These are phyloP conservation scores for Cronartium quercuum DNA, from an alignment of 1,284 basidiomycete species.

Conservation along the genomic window DNA sequence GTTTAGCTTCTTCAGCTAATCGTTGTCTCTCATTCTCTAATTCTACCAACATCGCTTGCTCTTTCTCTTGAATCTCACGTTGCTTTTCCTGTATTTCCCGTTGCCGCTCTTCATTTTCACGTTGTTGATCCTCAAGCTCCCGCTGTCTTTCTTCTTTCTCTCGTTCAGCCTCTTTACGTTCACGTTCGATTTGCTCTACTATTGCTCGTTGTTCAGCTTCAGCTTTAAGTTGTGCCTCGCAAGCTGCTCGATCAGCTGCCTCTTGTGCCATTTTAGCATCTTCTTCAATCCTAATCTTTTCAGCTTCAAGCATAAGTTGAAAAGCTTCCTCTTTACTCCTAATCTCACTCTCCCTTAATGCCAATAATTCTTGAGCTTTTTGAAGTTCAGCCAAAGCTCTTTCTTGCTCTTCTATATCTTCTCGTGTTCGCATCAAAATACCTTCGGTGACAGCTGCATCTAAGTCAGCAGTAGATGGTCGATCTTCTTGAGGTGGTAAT, in stretches of 20 bases:
- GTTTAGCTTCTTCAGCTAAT: conserved; percentile 4
- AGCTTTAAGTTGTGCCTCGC: neutral
- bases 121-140: neutral
- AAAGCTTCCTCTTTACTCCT: neutral
- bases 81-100: neutral
- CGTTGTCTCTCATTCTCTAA: neutral
- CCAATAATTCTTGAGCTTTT: conserved; percentile 11
- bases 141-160: neutral
- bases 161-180: neutral
- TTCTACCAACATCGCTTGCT: neutral
- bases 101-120: neutral
- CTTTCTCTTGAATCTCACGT: conserved; percentile 5
- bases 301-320: neutral
- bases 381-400: conserved; percentile 2
- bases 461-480: neutral
- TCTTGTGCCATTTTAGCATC: neutral
- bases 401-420: conserved; percentile 4
- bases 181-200: neutral
- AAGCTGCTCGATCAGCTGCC: neutral
- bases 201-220: neutral
- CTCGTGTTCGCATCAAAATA: neutral
- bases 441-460: conserved; percentile 9
- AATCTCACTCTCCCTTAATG: conserved; percentile 8
- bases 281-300: neutral
- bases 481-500: neutral